These are phyloP conservation scores for Morella rubra DNA, from an alignment of 306 rosid species.

Conservation along the genomic window DNA sequence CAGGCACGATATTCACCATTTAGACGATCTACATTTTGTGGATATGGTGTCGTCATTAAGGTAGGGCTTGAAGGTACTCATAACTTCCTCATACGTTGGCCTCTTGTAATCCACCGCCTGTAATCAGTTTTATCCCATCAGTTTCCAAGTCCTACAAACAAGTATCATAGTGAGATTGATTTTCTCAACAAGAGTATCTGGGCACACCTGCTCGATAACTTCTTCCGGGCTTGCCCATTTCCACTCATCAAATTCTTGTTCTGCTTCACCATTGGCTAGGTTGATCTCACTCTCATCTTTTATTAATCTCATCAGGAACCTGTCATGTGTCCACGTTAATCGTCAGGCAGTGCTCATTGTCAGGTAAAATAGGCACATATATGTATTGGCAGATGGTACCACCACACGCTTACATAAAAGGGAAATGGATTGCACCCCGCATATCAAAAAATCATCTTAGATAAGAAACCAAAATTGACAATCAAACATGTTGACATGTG, in stretches of 20 bases:
- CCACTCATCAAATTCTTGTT: constrained; percentile 93
- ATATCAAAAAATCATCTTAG: background rate
- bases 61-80: constrained; percentile 74
- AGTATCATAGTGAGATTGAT: background rate
- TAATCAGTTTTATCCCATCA: constrained; percentile 24
- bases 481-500: background rate
- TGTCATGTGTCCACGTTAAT: constrained; percentile 33
- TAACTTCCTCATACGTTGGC: constrained; percentile 90
- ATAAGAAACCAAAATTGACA: background rate
- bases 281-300: constrained; percentile 75
- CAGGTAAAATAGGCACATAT: constrained; percentile 3
- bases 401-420: background rate
- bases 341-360: constrained; percentile 12
- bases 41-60: constrained; percentile 54
- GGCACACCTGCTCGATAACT: constrained; percentile 81
- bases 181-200: constrained; percentile 4
- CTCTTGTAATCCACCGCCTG: constrained; percentile 99
- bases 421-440: background rate
- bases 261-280: constrained; percentile 83
- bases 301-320: constrained; percentile 87
- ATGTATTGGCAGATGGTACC: constrained; percentile 6
- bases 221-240: constrained; percentile 90
- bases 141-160: constrained; percentile 11
- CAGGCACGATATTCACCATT: constrained; percentile 65
- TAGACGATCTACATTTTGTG: constrained; percentile 81